phyloP scores from a whole-genome alignment of 2,329 filamentous ascomycete genomes.

The Harringtonia aguacate region DNA sequence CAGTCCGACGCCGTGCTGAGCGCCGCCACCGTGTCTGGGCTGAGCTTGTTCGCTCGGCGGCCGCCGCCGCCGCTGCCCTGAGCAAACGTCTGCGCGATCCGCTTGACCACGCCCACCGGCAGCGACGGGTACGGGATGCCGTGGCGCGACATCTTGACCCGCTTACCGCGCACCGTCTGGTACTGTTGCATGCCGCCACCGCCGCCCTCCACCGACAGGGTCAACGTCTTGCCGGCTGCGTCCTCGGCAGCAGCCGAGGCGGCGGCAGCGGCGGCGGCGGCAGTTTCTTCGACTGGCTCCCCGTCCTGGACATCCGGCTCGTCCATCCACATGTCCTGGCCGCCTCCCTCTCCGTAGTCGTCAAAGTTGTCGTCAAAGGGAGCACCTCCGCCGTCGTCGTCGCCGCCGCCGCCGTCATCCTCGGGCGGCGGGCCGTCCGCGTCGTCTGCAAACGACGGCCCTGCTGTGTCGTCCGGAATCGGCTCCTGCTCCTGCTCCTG shows the following conservation, averaged over 20 bases:
- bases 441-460: not conserved
- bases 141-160: slow-evolving; percentile 54
- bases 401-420: not conserved
- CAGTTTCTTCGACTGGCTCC: not conserved
- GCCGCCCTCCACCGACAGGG: too few relatives aligned
- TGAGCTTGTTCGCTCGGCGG: slow-evolving; percentile 59
- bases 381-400: too few relatives aligned
- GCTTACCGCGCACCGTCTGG: slow-evolving; percentile 15
- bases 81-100: slow-evolving; percentile 59
- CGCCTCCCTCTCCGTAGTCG: slow-evolving; percentile 1
- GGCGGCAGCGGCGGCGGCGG: not conserved
- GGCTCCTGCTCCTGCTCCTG: too few relatives aligned
- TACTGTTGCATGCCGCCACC: too few relatives aligned
- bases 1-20: slow-evolving; percentile 77
- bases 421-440: not conserved
- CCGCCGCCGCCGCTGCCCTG: slow-evolving; percentile 55
- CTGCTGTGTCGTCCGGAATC: slow-evolving; percentile 14
- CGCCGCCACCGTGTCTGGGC: slow-evolving; percentile 60
- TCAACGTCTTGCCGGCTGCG: not conserved
- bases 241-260: not conserved
- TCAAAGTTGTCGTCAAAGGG: too few relatives aligned
- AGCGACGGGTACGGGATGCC: slow-evolving; percentile 68
- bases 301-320: not conserved
- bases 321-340: slow-evolving; percentile 3
- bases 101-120: slow-evolving; percentile 63